These are phyloP conservation scores for Tylopilus balloui DNA, from an alignment of 768 basidiomycete species.

Conservation along the genomic window DNA sequence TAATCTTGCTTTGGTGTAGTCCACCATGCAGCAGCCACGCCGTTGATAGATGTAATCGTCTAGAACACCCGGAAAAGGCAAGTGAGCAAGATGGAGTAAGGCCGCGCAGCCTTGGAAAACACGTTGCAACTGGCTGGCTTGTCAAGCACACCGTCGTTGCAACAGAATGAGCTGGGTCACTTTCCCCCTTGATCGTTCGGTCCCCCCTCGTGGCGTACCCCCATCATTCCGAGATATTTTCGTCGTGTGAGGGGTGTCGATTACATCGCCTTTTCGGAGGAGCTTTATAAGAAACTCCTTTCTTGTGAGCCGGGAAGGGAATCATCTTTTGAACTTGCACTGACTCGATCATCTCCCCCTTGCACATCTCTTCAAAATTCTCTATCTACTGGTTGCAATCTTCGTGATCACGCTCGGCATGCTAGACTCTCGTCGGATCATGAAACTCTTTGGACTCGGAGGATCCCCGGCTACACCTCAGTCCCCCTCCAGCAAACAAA, in stretches of 20 bases:
- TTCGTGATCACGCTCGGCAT: slow-evolving; percentile 26
- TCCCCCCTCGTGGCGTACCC: slow-evolving; percentile 20
- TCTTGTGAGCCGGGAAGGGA: slow-evolving; percentile 12
- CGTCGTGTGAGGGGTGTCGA: slow-evolving; percentile 6
- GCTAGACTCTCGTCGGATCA: slow-evolving; percentile 32
- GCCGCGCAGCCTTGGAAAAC: slow-evolving; percentile 20
- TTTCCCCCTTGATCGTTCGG: slow-evolving; percentile 1
- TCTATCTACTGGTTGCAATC: slow-evolving; percentile 19
- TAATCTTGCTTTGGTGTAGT: slow-evolving; percentile 8
- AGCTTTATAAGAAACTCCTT: slow-evolving; percentile 24
- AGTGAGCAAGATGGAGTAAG: slow-evolving; percentile 20
- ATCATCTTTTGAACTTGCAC: slow-evolving; percentile 12
- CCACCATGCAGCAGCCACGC: slow-evolving; percentile 23
- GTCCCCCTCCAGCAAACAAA: slow-evolving; percentile 17
- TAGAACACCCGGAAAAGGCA: slow-evolving; percentile 24
- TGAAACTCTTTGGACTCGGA: slow-evolving; percentile 31
- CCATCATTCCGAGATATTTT: no score
- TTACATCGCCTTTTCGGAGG: slow-evolving; percentile 27
- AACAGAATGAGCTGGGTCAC: slow-evolving; percentile 11
- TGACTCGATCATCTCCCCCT: slow-evolving; percentile 12
- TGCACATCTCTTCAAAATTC: slow-evolving; percentile 24
- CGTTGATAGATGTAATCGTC: slow-evolving; percentile 5
- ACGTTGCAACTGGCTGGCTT: slow-evolving; percentile 21
- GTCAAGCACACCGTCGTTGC: slow-evolving; percentile 3
- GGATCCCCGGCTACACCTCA: slow-evolving; percentile 25